Evolutionary conservation across 2,329 filamentous ascomycete species (phyloP), one percentile per base, ranked within the genome.

Genomic region (Hypomyces rosellus): DNA sequence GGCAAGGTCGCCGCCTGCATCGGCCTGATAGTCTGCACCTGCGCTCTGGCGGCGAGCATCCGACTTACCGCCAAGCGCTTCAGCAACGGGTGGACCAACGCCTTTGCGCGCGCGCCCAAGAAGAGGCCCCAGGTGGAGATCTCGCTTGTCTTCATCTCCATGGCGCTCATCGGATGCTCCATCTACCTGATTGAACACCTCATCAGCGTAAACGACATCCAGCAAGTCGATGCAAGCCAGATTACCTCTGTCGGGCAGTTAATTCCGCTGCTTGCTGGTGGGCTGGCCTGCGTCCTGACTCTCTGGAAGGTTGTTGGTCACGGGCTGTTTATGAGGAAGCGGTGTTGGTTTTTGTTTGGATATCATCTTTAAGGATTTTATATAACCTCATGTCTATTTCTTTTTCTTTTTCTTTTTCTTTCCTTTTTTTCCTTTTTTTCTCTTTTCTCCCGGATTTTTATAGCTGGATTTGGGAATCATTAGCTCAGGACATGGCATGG

Each of bases 211-310:
- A 61, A 61, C 25, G 18, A 54, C 13, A 39, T 60, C 18, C 16
- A 54, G 18, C 43, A 38, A 8, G 59, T 58, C 11, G 54, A 49
- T 22, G 36, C 33, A 4, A 18, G 40, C 0, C 37, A 54, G 3
- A 49, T 59, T 12, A 46, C 36, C 8, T 54, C 51, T 9, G 58
- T 60, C 34, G 58, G 56, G 8, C 59, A 61, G 53, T 25, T 60
- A 18, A 60, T 61, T 30, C 59, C 59, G 11, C 49, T 61, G 38
- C 47, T 61, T n/a, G 57, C 55, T 6, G 59, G 59, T 14, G 49
- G 38, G 11, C 12, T 59, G 51, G 57, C 53, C 1, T 52, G 48
- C 3, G 50, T 45, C 13, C 30, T 61, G 46, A 50, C 50, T 11
- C 16, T 55, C 2, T 60, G 59, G 59, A 56, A 51, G 25, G 45